Evolutionary conservation across 805 yeast species (phyloP).

Genomic region (Candida schatavii): DNA sequence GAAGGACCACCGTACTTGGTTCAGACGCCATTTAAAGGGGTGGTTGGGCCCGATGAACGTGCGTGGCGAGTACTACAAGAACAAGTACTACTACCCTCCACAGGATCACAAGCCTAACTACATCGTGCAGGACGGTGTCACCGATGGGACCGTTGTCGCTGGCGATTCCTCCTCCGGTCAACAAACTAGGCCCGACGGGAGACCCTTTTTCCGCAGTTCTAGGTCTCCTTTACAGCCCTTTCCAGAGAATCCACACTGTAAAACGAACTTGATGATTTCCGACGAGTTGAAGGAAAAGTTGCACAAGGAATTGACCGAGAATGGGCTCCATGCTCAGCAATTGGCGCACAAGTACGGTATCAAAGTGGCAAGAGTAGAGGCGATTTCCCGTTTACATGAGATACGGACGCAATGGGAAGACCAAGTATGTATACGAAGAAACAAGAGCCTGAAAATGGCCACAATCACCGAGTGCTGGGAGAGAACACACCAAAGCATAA

Average conservation of each 20-base stretch:
- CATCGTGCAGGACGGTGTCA: conserved; percentile 52
- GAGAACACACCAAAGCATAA: conserved; percentile 10
- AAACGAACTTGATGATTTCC: conserved; percentile 62
- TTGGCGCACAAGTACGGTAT: conserved; percentile 77
- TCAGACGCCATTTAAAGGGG: conserved; percentile 62
- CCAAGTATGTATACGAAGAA: conserved; percentile 48
- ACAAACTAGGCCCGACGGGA: background rate
- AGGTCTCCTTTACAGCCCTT: conserved; percentile 62
- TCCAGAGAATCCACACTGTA: conserved; percentile 68
- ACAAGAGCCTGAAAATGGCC: background rate
- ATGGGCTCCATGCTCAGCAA: conserved; percentile 60
- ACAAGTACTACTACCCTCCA: conserved; percentile 70
- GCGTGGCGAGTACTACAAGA: conserved; percentile 76
- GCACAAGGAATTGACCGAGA: conserved; percentile 50
- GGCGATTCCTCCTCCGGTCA: background rate
- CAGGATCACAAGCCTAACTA: conserved; percentile 71
- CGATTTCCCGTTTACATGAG: conserved; percentile 65
- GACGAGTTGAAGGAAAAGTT: conserved; percentile 59
- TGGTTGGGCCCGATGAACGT: conserved; percentile 83
- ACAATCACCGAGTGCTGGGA: background rate
- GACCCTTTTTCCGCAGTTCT: conserved; percentile 7
- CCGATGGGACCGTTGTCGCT: background rate
- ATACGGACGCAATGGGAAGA: conserved; percentile 63
- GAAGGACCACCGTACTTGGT: conserved; percentile 48
- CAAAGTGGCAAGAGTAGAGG: conserved; percentile 84